Conservation (phyloP, 2,329 filamentous ascomycete genomes). For the Aspergillus ochraceoroseus region DNA sequence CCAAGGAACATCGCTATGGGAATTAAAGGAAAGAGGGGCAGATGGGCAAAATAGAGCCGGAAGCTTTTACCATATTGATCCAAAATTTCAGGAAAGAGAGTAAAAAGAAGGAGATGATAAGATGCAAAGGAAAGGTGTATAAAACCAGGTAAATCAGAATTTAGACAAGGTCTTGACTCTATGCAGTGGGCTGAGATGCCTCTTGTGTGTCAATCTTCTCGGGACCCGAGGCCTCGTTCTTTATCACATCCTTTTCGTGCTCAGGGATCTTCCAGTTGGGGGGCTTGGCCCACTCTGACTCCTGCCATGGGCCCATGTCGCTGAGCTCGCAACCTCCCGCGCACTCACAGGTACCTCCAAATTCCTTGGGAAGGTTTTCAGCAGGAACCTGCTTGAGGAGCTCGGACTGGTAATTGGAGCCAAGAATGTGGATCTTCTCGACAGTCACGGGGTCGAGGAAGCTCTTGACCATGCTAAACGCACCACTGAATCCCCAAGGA, state of each 20-base stretch:
- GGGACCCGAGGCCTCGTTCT: slow-evolving; percentile 26
- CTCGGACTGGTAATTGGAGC: slow-evolving; percentile 74
- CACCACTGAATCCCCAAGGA: slow-evolving; percentile 85
- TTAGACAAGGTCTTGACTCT: slow-evolving; percentile 18
- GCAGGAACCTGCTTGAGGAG: slow-evolving; percentile 76
- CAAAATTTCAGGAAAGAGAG: slow-evolving; percentile 17
- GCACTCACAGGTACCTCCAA: slow-evolving; percentile 81
- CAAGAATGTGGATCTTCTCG: slow-evolving; percentile 89
- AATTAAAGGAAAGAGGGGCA: slow-evolving; percentile 12
- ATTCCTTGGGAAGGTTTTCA: slow-evolving; percentile 82
- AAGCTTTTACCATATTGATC: slow-evolving; percentile 21
- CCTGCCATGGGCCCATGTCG: slow-evolving; percentile 81
- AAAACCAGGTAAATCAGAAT: slow-evolving; percentile 8
- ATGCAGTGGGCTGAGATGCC: slow-evolving; percentile 29
- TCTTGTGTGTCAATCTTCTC: slow-evolving; percentile 29
- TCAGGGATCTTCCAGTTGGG: slow-evolving; percentile 42
- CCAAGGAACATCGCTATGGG: slow-evolving; percentile 14
- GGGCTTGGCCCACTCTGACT: slow-evolving; percentile 42
- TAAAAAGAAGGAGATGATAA: slow-evolving; percentile 11
- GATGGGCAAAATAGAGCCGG: slow-evolving; percentile 10
- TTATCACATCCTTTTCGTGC: slow-evolving; percentile 23
- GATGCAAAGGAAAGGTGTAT: slow-evolving; percentile 8
- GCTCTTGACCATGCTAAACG: slow-evolving; percentile 81
- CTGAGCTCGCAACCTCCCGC: slow-evolving; percentile 76
- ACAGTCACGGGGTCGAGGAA: slow-evolving; percentile 97